These are phyloP conservation scores for Trametes meyenii DNA, from an alignment of 768 basidiomycete genomes.

Conservation along the genomic window DNA sequence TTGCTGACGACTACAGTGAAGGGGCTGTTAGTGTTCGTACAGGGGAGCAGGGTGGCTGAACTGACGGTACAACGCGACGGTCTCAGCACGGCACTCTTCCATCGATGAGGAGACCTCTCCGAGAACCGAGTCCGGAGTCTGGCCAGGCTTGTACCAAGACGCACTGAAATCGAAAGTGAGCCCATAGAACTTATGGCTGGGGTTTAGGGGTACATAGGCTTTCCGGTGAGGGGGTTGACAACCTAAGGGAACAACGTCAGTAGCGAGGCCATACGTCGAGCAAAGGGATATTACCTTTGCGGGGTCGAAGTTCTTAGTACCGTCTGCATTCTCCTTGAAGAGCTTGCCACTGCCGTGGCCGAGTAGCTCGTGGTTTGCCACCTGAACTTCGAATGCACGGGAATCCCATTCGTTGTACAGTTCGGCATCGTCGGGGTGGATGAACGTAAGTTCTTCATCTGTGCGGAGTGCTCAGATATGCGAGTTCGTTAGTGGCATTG, in stretches of 20 bases:
- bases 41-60: conserved; percentile 7
- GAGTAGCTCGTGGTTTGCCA: conserved; percentile 87
- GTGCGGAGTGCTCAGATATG: neutral
- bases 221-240: conserved; percentile 79
- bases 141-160: conserved; percentile 89
- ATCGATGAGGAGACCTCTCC: conserved; percentile 89
- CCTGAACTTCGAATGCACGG: conserved; percentile 82
- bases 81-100: conserved; percentile 93
- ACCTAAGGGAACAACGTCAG: conserved; percentile 45
- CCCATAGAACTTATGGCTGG: neutral
- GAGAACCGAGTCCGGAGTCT: conserved; percentile 79
- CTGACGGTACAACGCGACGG: conserved; percentile 80
- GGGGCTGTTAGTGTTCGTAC: no score
- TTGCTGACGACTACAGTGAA: conserved; percentile 67
- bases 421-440: conserved; percentile 75
- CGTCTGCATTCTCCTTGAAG: conserved; percentile 75
- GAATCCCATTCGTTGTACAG: conserved; percentile 80
- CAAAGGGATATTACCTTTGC: conserved; percentile 45
- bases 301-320: conserved; percentile 81
- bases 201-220: conserved; percentile 57
- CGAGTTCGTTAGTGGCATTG: neutral
- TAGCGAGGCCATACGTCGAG: neutral
- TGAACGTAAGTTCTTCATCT: conserved; percentile 82
- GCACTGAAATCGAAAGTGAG: conserved; percentile 43
- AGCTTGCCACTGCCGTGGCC: conserved; percentile 87